phyloP scores from a whole-genome alignment of 2,329 filamentous ascomycete genomes.

The Botrytis elliptica region DNA sequence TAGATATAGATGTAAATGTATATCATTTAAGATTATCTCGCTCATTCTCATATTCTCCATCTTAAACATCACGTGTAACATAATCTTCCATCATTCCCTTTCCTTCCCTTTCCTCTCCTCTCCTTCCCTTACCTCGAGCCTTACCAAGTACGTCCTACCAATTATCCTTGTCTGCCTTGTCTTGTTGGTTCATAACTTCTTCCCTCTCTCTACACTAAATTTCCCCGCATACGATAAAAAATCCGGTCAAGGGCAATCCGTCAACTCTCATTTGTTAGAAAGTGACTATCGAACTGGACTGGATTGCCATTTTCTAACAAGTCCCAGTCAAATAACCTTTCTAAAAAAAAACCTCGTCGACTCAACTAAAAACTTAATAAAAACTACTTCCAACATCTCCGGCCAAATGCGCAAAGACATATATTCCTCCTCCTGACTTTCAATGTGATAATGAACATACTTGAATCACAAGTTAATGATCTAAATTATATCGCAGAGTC shows the following conservation, averaged over 20 bases:
- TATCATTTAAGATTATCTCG: background rate
- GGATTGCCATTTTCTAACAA: background rate
- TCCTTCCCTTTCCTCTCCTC: no score
- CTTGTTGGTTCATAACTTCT: background rate
- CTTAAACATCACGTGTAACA: background rate
- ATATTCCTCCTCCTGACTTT: background rate
- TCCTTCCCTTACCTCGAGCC: no score
- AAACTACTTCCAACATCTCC: background rate
- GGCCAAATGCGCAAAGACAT: background rate
- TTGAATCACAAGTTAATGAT: constrained; percentile 39
- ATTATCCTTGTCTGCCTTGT: background rate
- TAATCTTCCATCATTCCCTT: background rate
- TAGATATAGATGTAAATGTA: background rate
- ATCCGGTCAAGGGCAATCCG: background rate
- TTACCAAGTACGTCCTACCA: no score
- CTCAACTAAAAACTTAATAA: background rate
- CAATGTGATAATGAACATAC: constrained; percentile 39
- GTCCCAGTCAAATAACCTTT: background rate
- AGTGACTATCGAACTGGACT: background rate
- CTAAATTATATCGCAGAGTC: constrained; percentile 38
- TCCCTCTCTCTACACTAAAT: background rate
- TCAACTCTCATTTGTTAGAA: background rate
- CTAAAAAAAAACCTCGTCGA: background rate
- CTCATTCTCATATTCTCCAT: no score
- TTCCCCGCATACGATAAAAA: constrained; percentile 1